phyloP scores from a whole-genome alignment of 2,329 filamentous ascomycete species.

The Trichoderma afroharzianum region DNA sequence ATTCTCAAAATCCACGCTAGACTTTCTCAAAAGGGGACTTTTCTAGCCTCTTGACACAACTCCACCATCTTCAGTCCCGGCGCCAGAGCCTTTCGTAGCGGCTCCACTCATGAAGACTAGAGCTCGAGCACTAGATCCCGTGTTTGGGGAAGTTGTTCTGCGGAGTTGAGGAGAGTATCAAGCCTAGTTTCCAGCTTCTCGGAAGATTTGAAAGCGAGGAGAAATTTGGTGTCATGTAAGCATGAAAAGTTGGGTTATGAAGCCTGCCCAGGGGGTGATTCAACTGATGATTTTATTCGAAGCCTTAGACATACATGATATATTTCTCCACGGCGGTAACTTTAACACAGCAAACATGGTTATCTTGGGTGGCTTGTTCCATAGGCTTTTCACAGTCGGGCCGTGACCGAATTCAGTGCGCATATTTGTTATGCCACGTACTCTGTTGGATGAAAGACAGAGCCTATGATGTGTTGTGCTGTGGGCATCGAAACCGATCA shows the following conservation, averaged over 20 bases:
- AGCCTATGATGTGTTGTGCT: not conserved
- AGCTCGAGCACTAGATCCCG: not conserved
- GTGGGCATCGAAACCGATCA: not conserved
- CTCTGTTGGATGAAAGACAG: not conserved
- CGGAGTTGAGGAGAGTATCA: not conserved
- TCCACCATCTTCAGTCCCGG: not conserved
- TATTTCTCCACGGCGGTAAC: not conserved
- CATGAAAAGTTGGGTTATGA: not conserved
- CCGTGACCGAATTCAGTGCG: not conserved
- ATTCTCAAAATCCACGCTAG: not conserved
- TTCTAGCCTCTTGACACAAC: not conserved
- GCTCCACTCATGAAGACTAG: not conserved
- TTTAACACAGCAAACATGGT: not conserved
- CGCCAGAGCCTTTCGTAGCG: not conserved
- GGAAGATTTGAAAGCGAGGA: not conserved
- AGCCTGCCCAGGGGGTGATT: not conserved
- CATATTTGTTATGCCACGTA: not conserved
- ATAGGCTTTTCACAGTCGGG: not conserved
- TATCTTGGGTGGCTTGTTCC: not conserved
- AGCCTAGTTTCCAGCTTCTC: not conserved
- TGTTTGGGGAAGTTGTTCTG: not conserved
- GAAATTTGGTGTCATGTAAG: not conserved
- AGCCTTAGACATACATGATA: not conserved
- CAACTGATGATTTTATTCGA: not conserved
- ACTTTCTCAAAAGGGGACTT: not conserved